A percentile compares a stretch with the other conserved stretches of the same genome.
Conservation (phyloP, 306 rosid genomes). For the Vigna reflexopilosa region DNA sequence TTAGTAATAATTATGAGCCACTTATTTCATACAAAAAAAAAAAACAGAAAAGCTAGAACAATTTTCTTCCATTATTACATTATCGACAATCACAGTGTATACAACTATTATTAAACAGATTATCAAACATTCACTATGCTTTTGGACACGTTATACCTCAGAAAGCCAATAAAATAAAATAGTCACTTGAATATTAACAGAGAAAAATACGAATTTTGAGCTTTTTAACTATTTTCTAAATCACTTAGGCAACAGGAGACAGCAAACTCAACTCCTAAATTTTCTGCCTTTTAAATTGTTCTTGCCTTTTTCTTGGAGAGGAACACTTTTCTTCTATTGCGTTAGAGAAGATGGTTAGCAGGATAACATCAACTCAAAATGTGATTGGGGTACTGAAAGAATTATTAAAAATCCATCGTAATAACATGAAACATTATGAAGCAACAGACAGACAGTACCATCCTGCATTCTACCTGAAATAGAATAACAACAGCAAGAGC, state of each 20-base stretch:
- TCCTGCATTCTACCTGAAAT: not conserved
- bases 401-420: not conserved
- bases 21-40: constrained; percentile 8
- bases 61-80: not conserved
- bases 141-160: no score
- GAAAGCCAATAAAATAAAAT: no score
- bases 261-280: no score
- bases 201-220: no score
- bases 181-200: no score
- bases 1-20: not conserved
- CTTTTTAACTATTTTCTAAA: no score
- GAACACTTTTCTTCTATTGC: not conserved
- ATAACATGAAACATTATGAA: constrained; percentile 13
- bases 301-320: constrained; percentile 3
- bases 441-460: constrained; percentile 38
- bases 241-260: no score
- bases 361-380: constrained; percentile 3
- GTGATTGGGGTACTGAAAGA: constrained; percentile 11
- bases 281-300: no score
- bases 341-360: constrained; percentile 2
- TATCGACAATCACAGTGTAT: no score
- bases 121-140: no score
- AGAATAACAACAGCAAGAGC: not conserved
- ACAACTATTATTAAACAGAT: no score
- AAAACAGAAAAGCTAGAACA: not conserved